phyloP scores from a whole-genome alignment of 371 early-diverging fungal genomes.

The Zychaea mexicana region DNA sequence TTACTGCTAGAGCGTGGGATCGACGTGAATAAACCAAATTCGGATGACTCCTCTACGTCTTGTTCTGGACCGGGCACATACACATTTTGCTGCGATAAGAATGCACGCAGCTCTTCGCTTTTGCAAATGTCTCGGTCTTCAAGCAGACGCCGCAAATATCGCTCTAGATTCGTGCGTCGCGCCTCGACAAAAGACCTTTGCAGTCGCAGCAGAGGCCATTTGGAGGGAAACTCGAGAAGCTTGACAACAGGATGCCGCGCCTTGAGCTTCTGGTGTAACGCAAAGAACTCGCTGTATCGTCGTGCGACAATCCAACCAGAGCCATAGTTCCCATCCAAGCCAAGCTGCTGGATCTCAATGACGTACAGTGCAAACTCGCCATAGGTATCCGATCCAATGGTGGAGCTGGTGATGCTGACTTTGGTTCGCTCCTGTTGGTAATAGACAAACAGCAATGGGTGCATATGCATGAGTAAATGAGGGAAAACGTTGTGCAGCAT shows the following conservation, averaged over 20 bases:
- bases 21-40: conserved; percentile 20
- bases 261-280: conserved; percentile 72
- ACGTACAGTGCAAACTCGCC: conserved; percentile 77
- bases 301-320: conserved; percentile 83
- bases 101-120: conserved; percentile 58
- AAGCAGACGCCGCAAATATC: conserved; percentile 70
- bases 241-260: conserved; percentile 58
- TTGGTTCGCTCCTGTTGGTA: conserved; percentile 56
- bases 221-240: conserved; percentile 74
- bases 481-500: background rate
- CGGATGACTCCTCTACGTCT: conserved; percentile 10
- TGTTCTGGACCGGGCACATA: conserved; percentile 48
- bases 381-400: conserved; percentile 53
- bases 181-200: conserved; percentile 70
- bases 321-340: conserved; percentile 47
- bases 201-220: conserved; percentile 65
- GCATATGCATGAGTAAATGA: background rate
- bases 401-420: conserved; percentile 61
- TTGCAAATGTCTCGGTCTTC: conserved; percentile 55
- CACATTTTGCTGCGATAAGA: conserved; percentile 67
- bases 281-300: conserved; percentile 82
- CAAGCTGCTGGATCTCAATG: conserved; percentile 77
- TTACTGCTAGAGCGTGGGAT: conserved; percentile 9
- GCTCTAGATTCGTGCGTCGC: conserved; percentile 67
- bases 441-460: background rate